phyloP scores from a whole-genome alignment of 352 stramenopile species.

The Phytopythium boreale region DNA sequence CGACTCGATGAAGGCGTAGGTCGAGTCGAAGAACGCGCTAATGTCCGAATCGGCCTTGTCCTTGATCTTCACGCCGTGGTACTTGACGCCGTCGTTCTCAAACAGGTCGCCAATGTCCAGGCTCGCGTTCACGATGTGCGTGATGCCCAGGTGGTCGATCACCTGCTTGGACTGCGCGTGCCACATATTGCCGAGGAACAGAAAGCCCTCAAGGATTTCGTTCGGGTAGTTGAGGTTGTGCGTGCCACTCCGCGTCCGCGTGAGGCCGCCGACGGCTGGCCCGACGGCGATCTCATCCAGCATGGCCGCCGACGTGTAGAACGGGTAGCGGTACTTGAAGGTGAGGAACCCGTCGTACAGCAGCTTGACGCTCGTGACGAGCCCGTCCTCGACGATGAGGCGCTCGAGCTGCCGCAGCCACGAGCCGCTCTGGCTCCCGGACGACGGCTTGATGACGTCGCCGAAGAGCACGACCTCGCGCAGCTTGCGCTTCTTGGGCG shows the following conservation, averaged over 20 bases:
- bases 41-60: slow-evolving; percentile 74
- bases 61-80: slow-evolving; percentile 81
- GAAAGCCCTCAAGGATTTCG: slow-evolving; percentile 83
- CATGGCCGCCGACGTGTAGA: slow-evolving; percentile 75
- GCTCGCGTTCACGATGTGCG: slow-evolving; percentile 82
- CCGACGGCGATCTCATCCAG: slow-evolving; percentile 53
- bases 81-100: slow-evolving; percentile 58
- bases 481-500: slow-evolving; percentile 70
- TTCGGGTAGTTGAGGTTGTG: slow-evolving; percentile 89
- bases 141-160: slow-evolving; percentile 77
- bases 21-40: slow-evolving; percentile 58
- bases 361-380: slow-evolving; percentile 74
- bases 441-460: slow-evolving; percentile 43
- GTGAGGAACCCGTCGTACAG: slow-evolving; percentile 79
- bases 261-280: slow-evolving; percentile 22
- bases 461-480: slow-evolving; percentile 81
- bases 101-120: slow-evolving; percentile 79
- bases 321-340: slow-evolving; percentile 84
- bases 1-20: slow-evolving; percentile 75
- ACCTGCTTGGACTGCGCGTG: slow-evolving; percentile 79
- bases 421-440: slow-evolving; percentile 20
- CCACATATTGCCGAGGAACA: slow-evolving; percentile 89
- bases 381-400: slow-evolving; percentile 71
- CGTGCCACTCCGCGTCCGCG: slow-evolving; percentile 75
- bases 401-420: slow-evolving; percentile 63